Conservation (phyloP, 805 yeast species). For the Barnettozyma pratensis region DNA sequence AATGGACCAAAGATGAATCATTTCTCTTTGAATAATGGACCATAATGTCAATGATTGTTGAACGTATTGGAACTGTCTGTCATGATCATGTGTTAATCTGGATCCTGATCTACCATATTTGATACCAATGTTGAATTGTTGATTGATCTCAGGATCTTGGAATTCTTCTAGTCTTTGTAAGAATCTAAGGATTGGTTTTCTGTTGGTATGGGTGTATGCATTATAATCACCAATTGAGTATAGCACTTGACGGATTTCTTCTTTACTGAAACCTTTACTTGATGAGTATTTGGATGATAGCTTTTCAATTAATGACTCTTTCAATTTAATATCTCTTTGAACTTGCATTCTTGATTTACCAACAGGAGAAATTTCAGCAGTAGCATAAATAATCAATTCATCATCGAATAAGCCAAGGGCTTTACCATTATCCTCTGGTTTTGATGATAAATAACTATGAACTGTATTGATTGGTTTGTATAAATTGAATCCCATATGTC, state of each 20-base stretch:
- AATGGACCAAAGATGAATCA: slow-evolving; percentile 70
- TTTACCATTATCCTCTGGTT: slow-evolving; percentile 30
- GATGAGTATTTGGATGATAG: slow-evolving; percentile 46
- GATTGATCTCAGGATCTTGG: slow-evolving; percentile 37
- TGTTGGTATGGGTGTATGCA: slow-evolving; percentile 63
- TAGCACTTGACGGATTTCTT: slow-evolving; percentile 63
- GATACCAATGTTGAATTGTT: slow-evolving; percentile 52
- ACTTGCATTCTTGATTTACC: slow-evolving; percentile 50
- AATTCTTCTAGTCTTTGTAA: slow-evolving; percentile 44
- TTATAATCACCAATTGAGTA: slow-evolving; percentile 79
- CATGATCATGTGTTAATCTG: slow-evolving; percentile 67
- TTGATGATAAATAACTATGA: slow-evolving; percentile 37
- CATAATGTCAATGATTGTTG: slow-evolving; percentile 69
- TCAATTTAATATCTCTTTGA: slow-evolving; percentile 54
- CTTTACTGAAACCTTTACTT: slow-evolving; percentile 39
- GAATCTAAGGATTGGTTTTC: slow-evolving; percentile 63
- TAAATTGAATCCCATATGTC: slow-evolving; percentile 69
- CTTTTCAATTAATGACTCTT: slow-evolving; percentile 64
- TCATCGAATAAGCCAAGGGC: slow-evolving; percentile 49
- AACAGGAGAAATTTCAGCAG: slow-evolving; percentile 59
- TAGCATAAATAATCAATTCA: slow-evolving; percentile 54
- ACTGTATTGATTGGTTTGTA: slow-evolving; percentile 71
- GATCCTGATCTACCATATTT: slow-evolving; percentile 65
- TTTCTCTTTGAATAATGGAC: slow-evolving; percentile 74
- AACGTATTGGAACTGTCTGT: slow-evolving; percentile 68